Evolutionary conservation across 2,329 filamentous ascomycete species (phyloP), one percentile per base, ranked within the genome.

Genomic region (Incumbomyces delicatus): DNA sequence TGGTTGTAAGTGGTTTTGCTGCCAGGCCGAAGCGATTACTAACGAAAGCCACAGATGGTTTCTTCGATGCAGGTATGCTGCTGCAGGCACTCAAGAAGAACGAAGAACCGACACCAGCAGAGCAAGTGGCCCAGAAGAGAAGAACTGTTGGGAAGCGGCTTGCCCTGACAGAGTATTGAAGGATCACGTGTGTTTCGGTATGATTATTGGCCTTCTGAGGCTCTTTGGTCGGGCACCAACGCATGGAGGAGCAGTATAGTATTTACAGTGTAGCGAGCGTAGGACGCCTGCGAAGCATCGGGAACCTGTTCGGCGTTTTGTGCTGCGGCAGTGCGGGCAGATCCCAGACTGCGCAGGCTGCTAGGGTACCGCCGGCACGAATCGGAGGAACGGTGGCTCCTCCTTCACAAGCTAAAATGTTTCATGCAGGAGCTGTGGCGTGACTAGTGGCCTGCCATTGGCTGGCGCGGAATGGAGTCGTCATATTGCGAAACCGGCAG

Each of bases 1-100:
- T 55, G 89, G 90, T 66, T 95, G 89, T 95, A 78, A 82, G 86
- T 81, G 53, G 50, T 59, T 44, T n/a, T 17, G 33, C 47, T 49
- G 50, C 30, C 39, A 22, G 34, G 41, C 45, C n/a, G 49, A 47
- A 20, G 8, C 12, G n/a, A 35, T 42, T 40, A 42, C 46, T 50
- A 46, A 50, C 46, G 32, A 37, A 45, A 43, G 41, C 42, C 51
- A n/a, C 61, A 95, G 89, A 95, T 72, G 90, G 90, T 29, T 95
- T 96, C 73, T 96, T 96, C 67, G 90, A 96, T 63, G 88, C 90
- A 1, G 90, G 90, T 12, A 94, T 95, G 87, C 77, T 95, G 4
- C 73, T 92, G 18, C 86, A 94, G 63, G 60, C 59, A 18, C 58
- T 65, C 37, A 59, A 60, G 39, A 65, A 66, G 40, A 62, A 63